These are phyloP conservation scores for Pseudocercospora fuligena DNA, from an alignment of 2,329 filamentous ascomycete species.

Conservation along the genomic window DNA sequence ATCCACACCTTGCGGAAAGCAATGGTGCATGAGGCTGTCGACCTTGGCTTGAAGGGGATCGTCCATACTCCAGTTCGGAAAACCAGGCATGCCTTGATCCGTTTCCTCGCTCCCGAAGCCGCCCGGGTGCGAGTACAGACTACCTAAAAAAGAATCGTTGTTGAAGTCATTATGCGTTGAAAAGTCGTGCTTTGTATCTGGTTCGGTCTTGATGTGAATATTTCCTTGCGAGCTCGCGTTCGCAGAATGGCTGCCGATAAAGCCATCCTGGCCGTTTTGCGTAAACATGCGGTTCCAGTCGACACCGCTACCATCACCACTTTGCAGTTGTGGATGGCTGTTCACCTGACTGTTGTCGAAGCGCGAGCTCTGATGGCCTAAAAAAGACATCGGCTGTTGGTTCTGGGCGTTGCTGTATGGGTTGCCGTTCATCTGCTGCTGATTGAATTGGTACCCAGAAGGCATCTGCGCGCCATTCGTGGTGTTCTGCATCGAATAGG, in stretches of 20 bases:
- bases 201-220: constrained; percentile 48
- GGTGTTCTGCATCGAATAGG: constrained; percentile 42
- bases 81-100: constrained; percentile 41
- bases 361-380: constrained; percentile 45
- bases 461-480: constrained; percentile 37
- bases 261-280: constrained; percentile 51
- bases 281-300: constrained; percentile 54
- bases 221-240: constrained; percentile 45
- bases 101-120: constrained; percentile 47
- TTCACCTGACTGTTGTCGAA: constrained; percentile 43
- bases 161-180: constrained; percentile 44
- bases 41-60: constrained; percentile 54
- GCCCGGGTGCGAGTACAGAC: constrained; percentile 52
- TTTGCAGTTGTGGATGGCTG: constrained; percentile 37
- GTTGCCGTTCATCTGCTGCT: constrained; percentile 37
- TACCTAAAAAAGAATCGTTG: constrained; percentile 55
- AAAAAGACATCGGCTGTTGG: constrained; percentile 43
- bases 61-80: constrained; percentile 50
- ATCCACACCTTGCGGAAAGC: constrained; percentile 62
- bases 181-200: constrained; percentile 48
- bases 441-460: constrained; percentile 39
- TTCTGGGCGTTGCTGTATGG: constrained; percentile 35
- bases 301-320: constrained; percentile 41
- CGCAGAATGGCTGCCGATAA: constrained; percentile 54
- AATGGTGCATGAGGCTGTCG: constrained; percentile 53